phyloP scores from a whole-genome alignment of 192 early-diverging fungal genomes.

The Podila horticola region DNA sequence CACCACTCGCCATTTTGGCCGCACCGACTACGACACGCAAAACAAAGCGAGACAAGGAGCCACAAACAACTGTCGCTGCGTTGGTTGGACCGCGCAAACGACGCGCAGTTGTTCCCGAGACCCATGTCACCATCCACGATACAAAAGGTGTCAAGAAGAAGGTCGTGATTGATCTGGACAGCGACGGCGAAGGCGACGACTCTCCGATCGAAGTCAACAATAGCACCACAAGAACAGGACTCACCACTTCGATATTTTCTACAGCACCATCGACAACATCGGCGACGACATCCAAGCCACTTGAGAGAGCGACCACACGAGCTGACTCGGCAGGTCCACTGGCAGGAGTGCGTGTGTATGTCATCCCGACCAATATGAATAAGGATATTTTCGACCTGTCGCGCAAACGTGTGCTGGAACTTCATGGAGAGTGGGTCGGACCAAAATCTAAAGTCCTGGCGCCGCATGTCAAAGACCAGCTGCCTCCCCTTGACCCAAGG shows the following conservation, averaged over 20 bases:
- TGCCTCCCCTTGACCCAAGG: constrained; percentile 15
- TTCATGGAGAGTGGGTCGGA: constrained; percentile 31
- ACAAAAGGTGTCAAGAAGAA: neutral
- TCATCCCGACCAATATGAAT: constrained; percentile 31
- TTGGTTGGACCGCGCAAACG: constrained; percentile 20
- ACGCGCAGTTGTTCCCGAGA: neutral
- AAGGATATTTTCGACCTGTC: constrained; percentile 13
- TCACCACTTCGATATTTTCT: neutral
- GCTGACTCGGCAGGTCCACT: neutral
- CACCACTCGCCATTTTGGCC: neutral
- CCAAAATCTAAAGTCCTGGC: constrained; percentile 20
- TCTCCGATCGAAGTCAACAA: neutral
- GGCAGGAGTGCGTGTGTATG: constrained; percentile 15
- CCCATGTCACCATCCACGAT: neutral
- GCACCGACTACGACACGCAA: neutral
- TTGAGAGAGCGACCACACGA: neutral
- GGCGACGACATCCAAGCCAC: neutral
- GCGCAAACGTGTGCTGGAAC: constrained; percentile 6
- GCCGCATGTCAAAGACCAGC: neutral
- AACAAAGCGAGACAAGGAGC: constrained; percentile 15
- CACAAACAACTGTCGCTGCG: constrained; percentile 1
- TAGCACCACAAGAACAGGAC: neutral
- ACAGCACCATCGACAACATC: neutral
- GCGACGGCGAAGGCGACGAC: neutral
- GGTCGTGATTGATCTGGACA: neutral